These are phyloP conservation scores for Hanseniaspora hatyaiensis DNA, from an alignment of 805 yeast genomes.

Conservation along the genomic window DNA sequence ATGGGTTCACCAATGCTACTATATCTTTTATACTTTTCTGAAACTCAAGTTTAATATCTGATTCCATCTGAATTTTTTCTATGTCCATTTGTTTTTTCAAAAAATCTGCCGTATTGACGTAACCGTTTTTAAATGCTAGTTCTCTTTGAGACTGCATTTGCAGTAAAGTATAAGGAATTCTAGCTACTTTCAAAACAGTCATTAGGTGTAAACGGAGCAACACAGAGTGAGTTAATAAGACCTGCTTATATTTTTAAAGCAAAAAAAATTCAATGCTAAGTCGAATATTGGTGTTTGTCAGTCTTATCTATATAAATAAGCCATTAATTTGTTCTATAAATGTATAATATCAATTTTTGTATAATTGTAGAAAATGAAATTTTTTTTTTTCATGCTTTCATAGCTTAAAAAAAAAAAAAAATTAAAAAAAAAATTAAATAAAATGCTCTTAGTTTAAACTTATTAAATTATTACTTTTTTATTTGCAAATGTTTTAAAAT, in stretches of 20 bases:
- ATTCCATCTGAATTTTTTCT: slow-evolving; percentile 15
- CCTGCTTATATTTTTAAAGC: neutral
- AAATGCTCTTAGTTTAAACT: too few relatives aligned
- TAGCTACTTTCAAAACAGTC: slow-evolving; percentile 6
- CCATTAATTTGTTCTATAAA: neutral
- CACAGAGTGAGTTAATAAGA: too few relatives aligned
- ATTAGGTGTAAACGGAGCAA: neutral
- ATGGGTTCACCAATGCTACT: slow-evolving; percentile 8
- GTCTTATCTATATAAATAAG: too few relatives aligned
- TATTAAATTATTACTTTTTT: too few relatives aligned
- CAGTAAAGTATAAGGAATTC: slow-evolving; percentile 8
- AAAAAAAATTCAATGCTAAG: neutral
- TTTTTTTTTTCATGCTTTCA: too few relatives aligned
- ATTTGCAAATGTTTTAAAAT: too few relatives aligned
- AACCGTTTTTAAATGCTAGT: neutral
- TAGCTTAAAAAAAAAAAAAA: too few relatives aligned
- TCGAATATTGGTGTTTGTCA: too few relatives aligned
- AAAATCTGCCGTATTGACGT: neutral
- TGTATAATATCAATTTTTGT: too few relatives aligned
- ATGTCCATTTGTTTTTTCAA: slow-evolving; percentile 7
- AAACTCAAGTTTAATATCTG: slow-evolving; percentile 13
- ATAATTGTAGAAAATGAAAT: too few relatives aligned
- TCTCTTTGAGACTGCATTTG: slow-evolving; percentile 13
- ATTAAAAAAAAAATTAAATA: too few relatives aligned
- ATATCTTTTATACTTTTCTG: slow-evolving; percentile 13